Conservation (phyloP, 345 rosid genomes). For the Linum tenue region DNA sequence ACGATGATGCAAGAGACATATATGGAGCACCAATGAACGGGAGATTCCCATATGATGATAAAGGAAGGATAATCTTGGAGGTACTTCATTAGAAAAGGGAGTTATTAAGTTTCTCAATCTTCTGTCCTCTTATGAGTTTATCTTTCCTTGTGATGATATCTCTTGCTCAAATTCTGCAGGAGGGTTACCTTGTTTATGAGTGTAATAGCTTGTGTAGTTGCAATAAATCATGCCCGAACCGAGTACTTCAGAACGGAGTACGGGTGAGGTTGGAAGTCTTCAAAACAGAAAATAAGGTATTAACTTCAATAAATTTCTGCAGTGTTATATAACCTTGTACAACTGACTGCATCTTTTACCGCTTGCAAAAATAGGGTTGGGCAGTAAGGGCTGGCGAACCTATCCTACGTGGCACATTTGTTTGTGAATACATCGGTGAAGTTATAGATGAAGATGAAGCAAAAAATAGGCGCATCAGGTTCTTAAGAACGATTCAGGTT, state of each 20-base stretch:
- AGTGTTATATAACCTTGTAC: background rate
- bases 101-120: background rate
- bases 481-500: slow-evolving; percentile 12
- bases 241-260: slow-evolving; percentile 87
- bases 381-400: slow-evolving; percentile 81
- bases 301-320: slow-evolving; percentile 13
- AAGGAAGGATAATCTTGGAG: slow-evolving; percentile 75
- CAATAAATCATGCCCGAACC: slow-evolving; percentile 63
- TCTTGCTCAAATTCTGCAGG: slow-evolving; percentile 42
- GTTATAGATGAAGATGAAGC: slow-evolving; percentile 64
- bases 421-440: slow-evolving; percentile 88
- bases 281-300: slow-evolving; percentile 69
- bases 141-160: background rate
- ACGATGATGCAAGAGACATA: slow-evolving; percentile 86
- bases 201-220: slow-evolving; percentile 80
- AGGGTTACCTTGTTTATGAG: slow-evolving; percentile 96
- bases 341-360: slow-evolving; percentile 9
- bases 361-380: slow-evolving; percentile 68
- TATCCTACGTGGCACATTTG: slow-evolving; percentile 76
- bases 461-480: slow-evolving; percentile 58
- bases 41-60: slow-evolving; percentile 80
- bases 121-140: too few species aligned
- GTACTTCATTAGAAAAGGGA: slow-evolving; percentile 20
- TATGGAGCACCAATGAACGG: slow-evolving; percentile 61
- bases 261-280: slow-evolving; percentile 67